Evolutionary conservation across 306 rosid genomes (phyloP).

Genomic region (Glycine tomentella): DNA sequence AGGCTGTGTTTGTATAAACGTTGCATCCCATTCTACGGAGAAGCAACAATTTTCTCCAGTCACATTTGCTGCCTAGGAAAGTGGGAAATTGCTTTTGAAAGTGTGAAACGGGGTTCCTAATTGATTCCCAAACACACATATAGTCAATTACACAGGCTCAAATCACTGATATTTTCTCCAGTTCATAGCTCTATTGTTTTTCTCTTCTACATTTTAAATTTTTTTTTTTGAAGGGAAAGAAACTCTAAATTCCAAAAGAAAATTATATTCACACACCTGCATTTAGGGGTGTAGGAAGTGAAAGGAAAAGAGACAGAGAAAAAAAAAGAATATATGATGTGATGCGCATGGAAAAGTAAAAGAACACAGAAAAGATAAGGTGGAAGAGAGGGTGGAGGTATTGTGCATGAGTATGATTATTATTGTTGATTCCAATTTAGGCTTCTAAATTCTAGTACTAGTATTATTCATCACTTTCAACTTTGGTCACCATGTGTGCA

Average conservation of each 20-base stretch:
- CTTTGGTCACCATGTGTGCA: slow-evolving; percentile 10
- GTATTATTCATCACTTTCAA: slow-evolving; percentile 2
- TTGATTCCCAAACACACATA: no score
- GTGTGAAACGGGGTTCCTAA: no score
- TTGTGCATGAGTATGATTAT: not conserved
- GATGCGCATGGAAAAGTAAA: not conserved
- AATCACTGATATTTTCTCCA: not conserved
- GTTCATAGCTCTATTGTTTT: not conserved
- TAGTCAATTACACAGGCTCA: not conserved
- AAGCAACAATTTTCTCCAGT: no score
- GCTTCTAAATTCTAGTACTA: slow-evolving; percentile 5
- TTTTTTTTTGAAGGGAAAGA: not conserved
- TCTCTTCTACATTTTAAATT: not conserved
- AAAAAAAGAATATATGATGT: not conserved
- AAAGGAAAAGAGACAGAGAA: not conserved
- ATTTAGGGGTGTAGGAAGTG: not conserved
- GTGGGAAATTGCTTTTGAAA: no score
- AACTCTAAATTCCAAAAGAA: not conserved
- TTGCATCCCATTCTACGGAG: no score
- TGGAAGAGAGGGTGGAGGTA: not conserved
- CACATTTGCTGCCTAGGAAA: no score
- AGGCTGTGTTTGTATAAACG: no score
- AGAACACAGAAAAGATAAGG: not conserved
- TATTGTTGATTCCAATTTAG: not conserved
- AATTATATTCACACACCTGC: not conserved